Percentiles rank a stretch among this genome's conserved stretches.
Conservation (phyloP, 208 protist genomes). For the Angomonas deanei region DNA sequence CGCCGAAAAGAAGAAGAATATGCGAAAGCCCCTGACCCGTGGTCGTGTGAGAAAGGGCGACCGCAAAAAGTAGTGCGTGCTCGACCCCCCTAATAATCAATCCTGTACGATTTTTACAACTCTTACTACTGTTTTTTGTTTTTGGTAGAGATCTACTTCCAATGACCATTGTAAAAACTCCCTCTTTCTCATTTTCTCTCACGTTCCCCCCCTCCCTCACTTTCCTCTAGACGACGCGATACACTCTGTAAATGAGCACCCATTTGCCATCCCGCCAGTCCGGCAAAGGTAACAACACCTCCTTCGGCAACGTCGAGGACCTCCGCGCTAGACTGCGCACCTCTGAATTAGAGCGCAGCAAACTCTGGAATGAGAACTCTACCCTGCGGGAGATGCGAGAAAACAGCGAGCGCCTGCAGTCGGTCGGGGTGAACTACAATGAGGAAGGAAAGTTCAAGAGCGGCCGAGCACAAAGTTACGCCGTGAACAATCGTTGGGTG, state of each 20-base stretch:
- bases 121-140: not conserved
- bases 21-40: conserved; percentile 84
- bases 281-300: not conserved
- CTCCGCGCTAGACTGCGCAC: not conserved
- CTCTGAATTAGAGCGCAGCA: not conserved
- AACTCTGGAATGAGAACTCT: not conserved
- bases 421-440: not conserved
- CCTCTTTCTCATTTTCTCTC: not conserved
- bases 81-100: no score
- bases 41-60: conserved; percentile 57
- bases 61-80: conserved; percentile 12
- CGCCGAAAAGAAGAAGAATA: conserved; percentile 55
- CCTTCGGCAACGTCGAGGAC: not conserved
- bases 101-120: no score
- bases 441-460: not conserved
- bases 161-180: not conserved
- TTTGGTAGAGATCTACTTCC: not conserved
- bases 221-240: not conserved
- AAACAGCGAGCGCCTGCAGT: not conserved
- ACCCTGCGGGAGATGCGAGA: not conserved
- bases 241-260: no score
- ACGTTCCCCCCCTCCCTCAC: conserved; percentile 1
- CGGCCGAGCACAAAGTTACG: not conserved
- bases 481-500: not conserved
- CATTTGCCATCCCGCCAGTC: not conserved